phyloP scores from a whole-genome alignment of 1,139 yeast genomes.

The Suhomyces anneliseae region DNA sequence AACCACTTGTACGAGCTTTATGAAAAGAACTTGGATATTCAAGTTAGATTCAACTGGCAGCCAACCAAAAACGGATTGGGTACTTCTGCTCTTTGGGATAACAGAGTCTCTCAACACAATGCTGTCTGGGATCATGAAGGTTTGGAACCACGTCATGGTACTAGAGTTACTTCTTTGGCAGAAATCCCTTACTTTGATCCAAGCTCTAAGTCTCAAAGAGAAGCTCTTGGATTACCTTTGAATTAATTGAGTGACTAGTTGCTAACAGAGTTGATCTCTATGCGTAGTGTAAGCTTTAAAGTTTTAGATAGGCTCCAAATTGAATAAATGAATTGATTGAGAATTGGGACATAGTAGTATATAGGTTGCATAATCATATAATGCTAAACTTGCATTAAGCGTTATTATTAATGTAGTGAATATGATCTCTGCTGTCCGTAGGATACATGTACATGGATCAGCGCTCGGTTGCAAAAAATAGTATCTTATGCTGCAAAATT shows the following conservation, averaged over 20 bases:
- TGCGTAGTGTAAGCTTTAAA: no score
- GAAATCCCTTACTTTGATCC: slow-evolving; percentile 55
- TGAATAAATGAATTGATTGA: no score
- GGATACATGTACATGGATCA: no score
- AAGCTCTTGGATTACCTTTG: slow-evolving; percentile 47
- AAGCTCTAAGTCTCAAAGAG: slow-evolving; percentile 53
- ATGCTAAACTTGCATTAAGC: no score
- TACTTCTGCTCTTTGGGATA: slow-evolving; percentile 60
- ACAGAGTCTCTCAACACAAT: slow-evolving; percentile 51
- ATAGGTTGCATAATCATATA: no score
- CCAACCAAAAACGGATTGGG: slow-evolving; percentile 49
- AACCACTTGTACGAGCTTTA: slow-evolving; percentile 40
- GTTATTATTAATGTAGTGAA: no score
- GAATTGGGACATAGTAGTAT: no score
- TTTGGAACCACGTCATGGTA: slow-evolving; percentile 53
- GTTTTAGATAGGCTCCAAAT: no score
- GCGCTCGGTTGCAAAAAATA: no score
- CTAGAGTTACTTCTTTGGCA: slow-evolving; percentile 59
- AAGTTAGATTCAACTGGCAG: slow-evolving; percentile 52
- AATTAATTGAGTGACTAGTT: slow-evolving; percentile 3
- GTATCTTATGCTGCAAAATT: no score
- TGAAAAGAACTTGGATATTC: slow-evolving; percentile 47
- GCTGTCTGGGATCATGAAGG: slow-evolving; percentile 57
- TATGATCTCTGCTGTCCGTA: no score
- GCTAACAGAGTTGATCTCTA: not conserved